Conservation (phyloP, 2,329 filamentous ascomycete genomes). For the Clonostachys solani region DNA sequence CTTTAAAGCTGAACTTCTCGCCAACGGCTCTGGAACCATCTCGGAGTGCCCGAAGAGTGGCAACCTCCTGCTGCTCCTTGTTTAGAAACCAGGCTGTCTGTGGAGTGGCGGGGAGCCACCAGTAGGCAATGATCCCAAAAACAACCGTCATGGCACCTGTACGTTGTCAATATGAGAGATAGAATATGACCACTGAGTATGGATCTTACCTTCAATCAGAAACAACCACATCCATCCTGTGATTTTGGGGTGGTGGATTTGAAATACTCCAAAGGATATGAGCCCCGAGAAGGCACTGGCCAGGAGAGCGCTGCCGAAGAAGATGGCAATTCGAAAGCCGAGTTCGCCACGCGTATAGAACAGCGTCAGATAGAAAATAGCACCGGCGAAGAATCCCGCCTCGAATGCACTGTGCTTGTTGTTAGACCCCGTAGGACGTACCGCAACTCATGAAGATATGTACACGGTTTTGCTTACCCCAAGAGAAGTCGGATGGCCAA, state of each 20-base stretch:
- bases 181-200: too few relatives aligned
- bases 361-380: slow-evolving; percentile 1
- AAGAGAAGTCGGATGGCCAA: slow-evolving; percentile 27
- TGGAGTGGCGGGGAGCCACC: slow-evolving; percentile 38
- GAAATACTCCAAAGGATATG: slow-evolving; percentile 19
- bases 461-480: slow-evolving; percentile 3
- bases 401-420: slow-evolving; percentile 17
- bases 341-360: slow-evolving; percentile 45
- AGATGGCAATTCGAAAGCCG: slow-evolving; percentile 51
- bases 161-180: too few relatives aligned
- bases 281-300: slow-evolving; percentile 64
- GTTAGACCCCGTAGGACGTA: too few relatives aligned
- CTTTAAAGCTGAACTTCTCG: slow-evolving; percentile 27
- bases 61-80: slow-evolving; percentile 26
- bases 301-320: slow-evolving; percentile 51
- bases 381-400: slow-evolving; percentile 26
- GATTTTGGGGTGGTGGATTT: not conserved
- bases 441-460: not conserved
- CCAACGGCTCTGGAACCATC: slow-evolving; percentile 32
- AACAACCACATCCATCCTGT: not conserved
- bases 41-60: slow-evolving; percentile 29
- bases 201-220: not conserved
- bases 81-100: slow-evolving; percentile 33
- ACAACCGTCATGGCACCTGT: slow-evolving; percentile 5
- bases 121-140: slow-evolving; percentile 19